Evolutionary conservation across 2,329 filamentous ascomycete genomes (phyloP), one percentile per base, ranked within the genome.

Genomic region (Claviceps africana): DNA sequence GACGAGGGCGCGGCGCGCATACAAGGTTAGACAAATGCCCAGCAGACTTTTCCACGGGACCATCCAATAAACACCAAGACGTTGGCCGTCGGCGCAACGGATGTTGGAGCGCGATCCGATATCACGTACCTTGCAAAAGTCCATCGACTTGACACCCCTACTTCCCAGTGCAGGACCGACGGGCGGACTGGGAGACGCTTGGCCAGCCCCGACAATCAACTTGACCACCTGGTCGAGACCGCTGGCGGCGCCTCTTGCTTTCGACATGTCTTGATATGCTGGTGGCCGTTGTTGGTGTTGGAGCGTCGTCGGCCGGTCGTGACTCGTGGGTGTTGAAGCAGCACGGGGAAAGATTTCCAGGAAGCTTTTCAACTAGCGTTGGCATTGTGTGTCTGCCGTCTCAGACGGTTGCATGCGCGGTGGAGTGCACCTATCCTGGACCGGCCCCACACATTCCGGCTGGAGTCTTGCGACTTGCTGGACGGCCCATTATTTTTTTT

Each of bases 71-170:
- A 39, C 37, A 39, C 8, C 6, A 17, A 19, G 37, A 15, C 17
- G 2, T n/a, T 13, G 35, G n/a, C 6, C n/a, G n/a, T 33, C 37
- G 25, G 31, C 22, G 17, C 25, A 25, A 25, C 25, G 25, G 25
- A 25, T 25, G 10, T 17, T 13, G n/a, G 9, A 3, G 33, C n/a
- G 3, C 40, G 11, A 22, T 13, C 13, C 33, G 30, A 9, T 17
- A 21, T 13, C n/a, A 47, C 49, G 40, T 55, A 95, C 91, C 79
- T 97, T 97, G 82, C 93, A 97, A 69, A 97, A 98, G 72, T 98
- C 93, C 85, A 98, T 98, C 54, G 87, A 94, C 76, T 98, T 98
- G 56, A 98, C 86, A 76, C 93, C 93, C 75, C 96, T 97, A 68
- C 85, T 91, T 72, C 93, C 93, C 58, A 98, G 79, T 51, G 93